These are phyloP conservation scores for Nitzschia palea DNA, from an alignment of 108 stramenopile species.

Conservation along the genomic window DNA sequence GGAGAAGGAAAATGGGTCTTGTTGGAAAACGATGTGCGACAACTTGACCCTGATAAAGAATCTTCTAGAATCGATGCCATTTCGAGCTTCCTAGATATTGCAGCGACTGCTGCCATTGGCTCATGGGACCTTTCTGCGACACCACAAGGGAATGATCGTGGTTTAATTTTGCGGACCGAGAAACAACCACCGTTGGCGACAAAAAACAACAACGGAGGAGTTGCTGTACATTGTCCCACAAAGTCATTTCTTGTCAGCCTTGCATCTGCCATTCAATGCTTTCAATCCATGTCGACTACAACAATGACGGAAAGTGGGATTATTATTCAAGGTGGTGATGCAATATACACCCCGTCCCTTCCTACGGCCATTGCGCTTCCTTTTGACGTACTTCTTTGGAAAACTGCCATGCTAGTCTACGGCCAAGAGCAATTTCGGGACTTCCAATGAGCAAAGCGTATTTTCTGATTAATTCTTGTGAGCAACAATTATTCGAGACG, in stretches of 20 bases:
- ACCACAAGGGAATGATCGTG: background rate
- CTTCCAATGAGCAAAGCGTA: background rate
- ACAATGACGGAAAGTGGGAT: conserved; percentile 43
- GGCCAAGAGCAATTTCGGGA: background rate
- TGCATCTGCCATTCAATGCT: conserved; percentile 12
- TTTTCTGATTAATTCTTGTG: background rate
- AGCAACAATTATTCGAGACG: conserved; percentile 31
- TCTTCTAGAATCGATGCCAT: conserved; percentile 18
- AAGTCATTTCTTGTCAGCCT: conserved; percentile 32
- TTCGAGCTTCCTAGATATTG: conserved; percentile 23
- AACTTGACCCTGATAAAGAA: conserved; percentile 18
- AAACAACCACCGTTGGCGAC: background rate
- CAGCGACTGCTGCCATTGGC: background rate
- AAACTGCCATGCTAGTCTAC: conserved; percentile 28
- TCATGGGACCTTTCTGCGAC: background rate
- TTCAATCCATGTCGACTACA: background rate
- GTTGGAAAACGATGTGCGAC: background rate
- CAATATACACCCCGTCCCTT: background rate
- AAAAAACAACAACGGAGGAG: conserved; percentile 19
- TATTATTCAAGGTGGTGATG: conserved; percentile 16
- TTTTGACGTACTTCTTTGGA: conserved; percentile 45
- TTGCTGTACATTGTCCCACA: conserved; percentile 30
- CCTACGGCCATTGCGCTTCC: conserved; percentile 44
- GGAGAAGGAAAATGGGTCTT: conserved; percentile 27
- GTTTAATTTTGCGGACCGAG: conserved; percentile 4